Evolutionary conservation across 2,329 filamentous ascomycete genomes (phyloP), one percentile per base, ranked within the genome.

Genomic region (Botrytis byssoidea): DNA sequence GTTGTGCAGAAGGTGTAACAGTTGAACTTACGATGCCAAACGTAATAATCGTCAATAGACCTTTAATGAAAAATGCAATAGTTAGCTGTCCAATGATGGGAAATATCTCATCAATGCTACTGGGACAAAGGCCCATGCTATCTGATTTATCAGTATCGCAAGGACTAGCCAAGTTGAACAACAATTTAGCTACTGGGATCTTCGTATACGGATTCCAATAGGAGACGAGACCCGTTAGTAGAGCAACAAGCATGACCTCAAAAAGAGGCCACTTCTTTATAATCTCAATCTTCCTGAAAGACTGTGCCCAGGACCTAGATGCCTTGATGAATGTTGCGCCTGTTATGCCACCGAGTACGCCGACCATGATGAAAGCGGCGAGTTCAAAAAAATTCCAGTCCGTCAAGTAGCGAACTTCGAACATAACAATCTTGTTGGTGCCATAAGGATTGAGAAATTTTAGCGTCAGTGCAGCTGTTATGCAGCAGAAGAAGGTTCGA

Each of bases 301-400:
- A 92, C 75, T 91, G 90, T 22, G 95, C 96, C 96, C 96, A 99
- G 69, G 92, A 84, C 75, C 92, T 90, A 63, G 94, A 97, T 2
- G 94, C 95, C 83, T 99, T 99, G 86, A 98, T 99, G 83, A 99
- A 99, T 1, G 98, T 83, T 1, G 96, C 96, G 22, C 96, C 96
- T 14, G 92, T 85, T 0, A 92, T 90, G 66, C 96, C 96, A 35
- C 96, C 96, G 48, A 98, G 84, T 18, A 96, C 85, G 16, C 96
- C 96, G 2, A 97, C 89, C n/a, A 95, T 83, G 69, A 97, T 90
- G 82, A 98, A 99, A 73, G 89, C 90, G 55, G 88, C 86, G 68
- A 99, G 88, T 82, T 99, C 96, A 81, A 98, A 98, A 80, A 93
- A 94, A 77, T 94, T 90, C 96, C 96, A 99, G 81, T 98, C 95